Evolutionary conservation across 352 stramenopile species (phyloP).

Genomic region (Aphanomyces euteiches): DNA sequence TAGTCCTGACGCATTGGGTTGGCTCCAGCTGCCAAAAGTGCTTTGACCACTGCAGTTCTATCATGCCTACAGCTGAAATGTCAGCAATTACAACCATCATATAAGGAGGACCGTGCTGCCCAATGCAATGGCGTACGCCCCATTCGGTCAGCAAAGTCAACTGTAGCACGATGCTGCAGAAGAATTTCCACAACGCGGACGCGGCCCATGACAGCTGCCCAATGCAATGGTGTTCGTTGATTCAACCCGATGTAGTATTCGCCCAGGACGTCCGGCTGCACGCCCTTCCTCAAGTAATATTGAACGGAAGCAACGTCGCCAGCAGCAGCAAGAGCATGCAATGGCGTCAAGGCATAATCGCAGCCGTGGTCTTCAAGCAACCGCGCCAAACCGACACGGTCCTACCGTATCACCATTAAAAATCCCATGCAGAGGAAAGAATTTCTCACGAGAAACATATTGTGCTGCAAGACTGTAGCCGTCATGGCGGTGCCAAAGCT

Average conservation of each 20-base stretch:
- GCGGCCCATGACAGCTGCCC: slow-evolving; percentile 57
- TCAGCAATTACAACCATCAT: slow-evolving; percentile 27
- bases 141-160: slow-evolving; percentile 68
- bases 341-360: slow-evolving; percentile 61
- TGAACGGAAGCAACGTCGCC: slow-evolving; percentile 41
- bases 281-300: slow-evolving; percentile 53
- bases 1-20: slow-evolving; percentile 71
- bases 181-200: slow-evolving; percentile 44
- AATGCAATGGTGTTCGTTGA: slow-evolving; percentile 67
- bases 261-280: slow-evolving; percentile 62
- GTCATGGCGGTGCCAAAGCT: slow-evolving; percentile 68
- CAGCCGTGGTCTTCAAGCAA: slow-evolving; percentile 66
- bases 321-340: slow-evolving; percentile 57
- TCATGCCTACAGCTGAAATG: not conserved
- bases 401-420: slow-evolving; percentile 1
- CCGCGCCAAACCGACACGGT: slow-evolving; percentile 50
- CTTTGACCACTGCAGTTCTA: slow-evolving; percentile 39
- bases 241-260: slow-evolving; percentile 69
- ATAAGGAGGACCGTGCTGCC: slow-evolving; percentile 54
- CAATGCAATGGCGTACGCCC: slow-evolving; percentile 73
- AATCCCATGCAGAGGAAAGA: too few species aligned
- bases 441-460: slow-evolving; percentile 13
- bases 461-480: slow-evolving; percentile 59
- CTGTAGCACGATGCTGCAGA: slow-evolving; percentile 53
- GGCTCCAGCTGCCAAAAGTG: slow-evolving; percentile 57